These are phyloP conservation scores for Botryosphaeria dothidea DNA, from an alignment of 2,329 filamentous ascomycete species.

Conservation along the genomic window DNA sequence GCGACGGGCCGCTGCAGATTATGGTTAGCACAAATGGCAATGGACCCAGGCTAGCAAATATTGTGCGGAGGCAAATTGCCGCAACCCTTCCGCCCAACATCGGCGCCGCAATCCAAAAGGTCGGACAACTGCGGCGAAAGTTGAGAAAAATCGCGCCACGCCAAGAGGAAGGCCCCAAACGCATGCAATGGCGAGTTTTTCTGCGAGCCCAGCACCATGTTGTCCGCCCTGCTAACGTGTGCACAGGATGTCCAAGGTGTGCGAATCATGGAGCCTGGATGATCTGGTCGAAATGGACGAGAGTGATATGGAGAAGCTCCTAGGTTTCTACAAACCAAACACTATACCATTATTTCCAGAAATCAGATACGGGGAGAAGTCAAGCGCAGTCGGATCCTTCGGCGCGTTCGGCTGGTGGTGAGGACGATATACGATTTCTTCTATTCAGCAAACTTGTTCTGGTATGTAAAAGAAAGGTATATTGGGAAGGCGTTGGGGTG, in stretches of 20 bases:
- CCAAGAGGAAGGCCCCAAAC: slow-evolving; percentile 73
- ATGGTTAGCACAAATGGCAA: slow-evolving; percentile 99
- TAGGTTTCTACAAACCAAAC: slow-evolving; percentile 67
- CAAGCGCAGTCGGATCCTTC: slow-evolving; percentile 44
- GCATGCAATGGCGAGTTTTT: slow-evolving; percentile 77
- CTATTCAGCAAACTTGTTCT: background rate
- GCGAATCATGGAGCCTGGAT: slow-evolving; percentile 81
- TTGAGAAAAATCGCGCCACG: slow-evolving; percentile 75
- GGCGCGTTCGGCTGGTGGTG: slow-evolving; percentile 47
- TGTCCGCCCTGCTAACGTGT: slow-evolving; percentile 28
- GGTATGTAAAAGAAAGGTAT: background rate
- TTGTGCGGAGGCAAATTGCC: slow-evolving; percentile 82
- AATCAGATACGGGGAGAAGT: slow-evolving; percentile 41
- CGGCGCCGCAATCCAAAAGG: slow-evolving; percentile 80
- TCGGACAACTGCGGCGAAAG: slow-evolving; percentile 77
- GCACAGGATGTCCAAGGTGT: slow-evolving; percentile 84
- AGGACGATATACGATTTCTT: background rate
- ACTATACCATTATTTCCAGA: slow-evolving; percentile 46
- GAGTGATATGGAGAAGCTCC: slow-evolving; percentile 76
- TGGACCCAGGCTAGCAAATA: slow-evolving; percentile 84
- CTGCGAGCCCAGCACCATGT: background rate
- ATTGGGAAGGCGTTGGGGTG: background rate
- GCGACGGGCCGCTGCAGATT: slow-evolving; percentile 92
- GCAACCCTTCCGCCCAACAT: slow-evolving; percentile 72
- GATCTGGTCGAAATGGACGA: slow-evolving; percentile 82